A percentile compares a stretch with the other conserved stretches of the same genome.
These are phyloP conservation scores for Exophiala spinifera DNA, from an alignment of 2,329 filamentous ascomycete species.

Conservation along the genomic window DNA sequence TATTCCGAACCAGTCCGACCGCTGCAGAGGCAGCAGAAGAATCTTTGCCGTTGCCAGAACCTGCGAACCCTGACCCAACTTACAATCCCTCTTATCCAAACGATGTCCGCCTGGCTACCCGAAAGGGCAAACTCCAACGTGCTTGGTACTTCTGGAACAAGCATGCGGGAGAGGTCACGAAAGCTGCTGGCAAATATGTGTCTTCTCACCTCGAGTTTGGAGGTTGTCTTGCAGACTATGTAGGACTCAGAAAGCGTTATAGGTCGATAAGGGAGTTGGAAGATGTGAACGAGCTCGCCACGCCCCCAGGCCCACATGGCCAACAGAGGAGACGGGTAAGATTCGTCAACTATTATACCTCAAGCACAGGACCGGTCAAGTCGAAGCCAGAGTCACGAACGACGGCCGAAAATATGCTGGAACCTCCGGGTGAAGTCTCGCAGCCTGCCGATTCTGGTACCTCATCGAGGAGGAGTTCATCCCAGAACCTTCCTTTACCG, in stretches of 20 bases:
- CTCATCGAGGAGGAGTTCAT: slow-evolving; percentile 4
- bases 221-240: slow-evolving; percentile 73
- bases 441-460: background rate
- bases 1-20: slow-evolving; percentile 59
- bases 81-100: slow-evolving; percentile 76
- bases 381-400: slow-evolving; percentile 26
- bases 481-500: slow-evolving; percentile 9
- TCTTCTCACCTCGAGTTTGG: slow-evolving; percentile 82
- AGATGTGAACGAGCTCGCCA: slow-evolving; percentile 58
- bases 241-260: slow-evolving; percentile 68
- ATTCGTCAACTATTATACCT: slow-evolving; percentile 88
- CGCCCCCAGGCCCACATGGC: slow-evolving; percentile 33
- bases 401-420: background rate
- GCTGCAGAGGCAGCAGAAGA: slow-evolving; percentile 2
- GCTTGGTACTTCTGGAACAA: slow-evolving; percentile 77
- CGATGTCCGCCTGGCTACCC: slow-evolving; percentile 66
- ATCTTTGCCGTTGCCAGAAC: slow-evolving; percentile 14
- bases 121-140: slow-evolving; percentile 61
- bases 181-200: slow-evolving; percentile 70
- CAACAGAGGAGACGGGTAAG: slow-evolving; percentile 53
- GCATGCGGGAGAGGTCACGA: slow-evolving; percentile 68
- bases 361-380: slow-evolving; percentile 72
- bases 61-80: slow-evolving; percentile 48
- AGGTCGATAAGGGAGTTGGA: slow-evolving; percentile 67
- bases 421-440: slow-evolving; percentile 3